Evolutionary conservation across 768 basidiomycete species (phyloP).

Genomic region (Chlorophyllum brunneum): DNA sequence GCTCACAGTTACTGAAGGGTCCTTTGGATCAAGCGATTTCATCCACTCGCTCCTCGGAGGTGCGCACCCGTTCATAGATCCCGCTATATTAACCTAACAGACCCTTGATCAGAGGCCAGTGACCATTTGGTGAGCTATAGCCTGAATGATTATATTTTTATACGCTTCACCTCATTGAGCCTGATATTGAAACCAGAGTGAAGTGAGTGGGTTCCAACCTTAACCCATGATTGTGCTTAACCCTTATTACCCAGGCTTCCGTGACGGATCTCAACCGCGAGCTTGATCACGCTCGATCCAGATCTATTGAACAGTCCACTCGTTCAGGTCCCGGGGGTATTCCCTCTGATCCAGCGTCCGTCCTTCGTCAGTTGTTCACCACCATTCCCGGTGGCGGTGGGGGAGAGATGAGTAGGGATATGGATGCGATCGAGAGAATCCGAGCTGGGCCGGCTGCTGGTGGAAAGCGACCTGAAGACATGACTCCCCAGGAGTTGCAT

Average conservation of each 20-base stretch:
- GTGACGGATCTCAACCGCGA: slow-evolving; percentile 84
- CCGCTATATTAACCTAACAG: not conserved
- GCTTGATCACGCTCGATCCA: slow-evolving; percentile 65
- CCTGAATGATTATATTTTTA: not conserved
- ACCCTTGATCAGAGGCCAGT: slow-evolving; percentile 43
- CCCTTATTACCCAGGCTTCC: slow-evolving; percentile 54
- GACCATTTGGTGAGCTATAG: slow-evolving; percentile 50
- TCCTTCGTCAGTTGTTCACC: slow-evolving; percentile 58
- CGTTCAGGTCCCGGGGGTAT: slow-evolving; percentile 29
- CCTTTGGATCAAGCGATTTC: slow-evolving; percentile 79
- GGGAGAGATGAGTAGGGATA: slow-evolving; percentile 63
- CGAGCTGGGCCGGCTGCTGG: slow-evolving; percentile 54
- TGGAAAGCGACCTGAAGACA: slow-evolving; percentile 70
- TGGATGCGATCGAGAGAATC: slow-evolving; percentile 71
- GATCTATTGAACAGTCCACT: slow-evolving; percentile 27
- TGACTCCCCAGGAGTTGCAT: slow-evolving; percentile 89
- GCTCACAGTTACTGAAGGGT: slow-evolving; percentile 33
- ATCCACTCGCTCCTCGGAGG: slow-evolving; percentile 72
- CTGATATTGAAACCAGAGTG: slow-evolving; percentile 25
- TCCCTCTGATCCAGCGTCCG: slow-evolving; percentile 35
- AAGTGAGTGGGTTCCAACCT: slow-evolving; percentile 17
- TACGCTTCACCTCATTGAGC: not conserved
- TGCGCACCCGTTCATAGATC: slow-evolving; percentile 28
- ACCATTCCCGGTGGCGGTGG: slow-evolving; percentile 60
- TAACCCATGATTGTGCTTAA: not conserved